Conservation (phyloP, 129 eudicot genomes). For the Heracleum sosnowskyi region DNA sequence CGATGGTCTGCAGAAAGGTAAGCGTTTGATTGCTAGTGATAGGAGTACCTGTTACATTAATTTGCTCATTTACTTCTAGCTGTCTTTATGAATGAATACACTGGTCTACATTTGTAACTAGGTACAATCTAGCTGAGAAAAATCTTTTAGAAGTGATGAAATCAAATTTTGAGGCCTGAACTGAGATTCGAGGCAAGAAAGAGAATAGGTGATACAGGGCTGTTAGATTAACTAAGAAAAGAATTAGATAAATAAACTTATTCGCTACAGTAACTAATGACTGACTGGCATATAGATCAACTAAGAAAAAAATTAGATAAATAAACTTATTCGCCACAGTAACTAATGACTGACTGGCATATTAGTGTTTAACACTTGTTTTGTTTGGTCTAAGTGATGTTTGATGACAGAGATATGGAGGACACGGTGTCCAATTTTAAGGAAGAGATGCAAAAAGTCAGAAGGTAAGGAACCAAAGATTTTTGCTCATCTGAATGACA, state of each 20-base stretch:
- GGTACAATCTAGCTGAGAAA: too few relatives aligned
- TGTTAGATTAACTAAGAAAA: background rate
- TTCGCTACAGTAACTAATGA: background rate
- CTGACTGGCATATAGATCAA: background rate
- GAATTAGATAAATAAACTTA: background rate
- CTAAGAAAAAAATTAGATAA: background rate
- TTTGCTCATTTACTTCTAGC: too few relatives aligned
- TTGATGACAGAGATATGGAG: slow-evolving; percentile 29
- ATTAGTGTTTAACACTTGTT: background rate
- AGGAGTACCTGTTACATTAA: too few relatives aligned
- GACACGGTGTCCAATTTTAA: slow-evolving; percentile 41
- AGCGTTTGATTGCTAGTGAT: too few relatives aligned
- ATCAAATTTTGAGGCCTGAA: too few relatives aligned
- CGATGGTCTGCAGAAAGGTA: too few relatives aligned
- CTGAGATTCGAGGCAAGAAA: too few relatives aligned
- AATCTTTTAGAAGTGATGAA: too few relatives aligned
- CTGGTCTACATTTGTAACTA: too few relatives aligned
- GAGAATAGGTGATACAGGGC: too few relatives aligned
- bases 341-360: background rate
- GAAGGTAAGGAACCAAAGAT: slow-evolving; percentile 33
- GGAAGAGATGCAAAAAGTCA: slow-evolving; percentile 51
- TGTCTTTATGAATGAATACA: too few relatives aligned
- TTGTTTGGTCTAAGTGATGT: background rate
- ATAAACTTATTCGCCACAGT: background rate
- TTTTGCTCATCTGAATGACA: background rate